phyloP scores from a whole-genome alignment of 2,329 filamentous ascomycete genomes.

The Beauveria sp. region DNA sequence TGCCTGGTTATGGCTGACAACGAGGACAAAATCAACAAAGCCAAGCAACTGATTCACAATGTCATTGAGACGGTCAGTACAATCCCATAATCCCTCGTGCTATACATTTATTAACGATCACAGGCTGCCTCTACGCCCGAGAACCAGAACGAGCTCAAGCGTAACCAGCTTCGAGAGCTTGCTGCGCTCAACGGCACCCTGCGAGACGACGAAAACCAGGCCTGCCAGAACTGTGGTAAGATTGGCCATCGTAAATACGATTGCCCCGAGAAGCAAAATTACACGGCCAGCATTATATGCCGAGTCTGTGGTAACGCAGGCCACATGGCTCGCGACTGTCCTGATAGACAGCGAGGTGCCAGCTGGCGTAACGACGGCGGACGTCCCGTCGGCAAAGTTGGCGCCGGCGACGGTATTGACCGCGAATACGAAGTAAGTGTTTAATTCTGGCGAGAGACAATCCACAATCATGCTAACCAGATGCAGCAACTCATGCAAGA shows the following conservation, averaged over 20 bases:
- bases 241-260: constrained; percentile 99
- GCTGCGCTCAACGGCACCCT: constrained; percentile 97
- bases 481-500: constrained; percentile 92
- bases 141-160: constrained; percentile 97
- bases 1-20: constrained; percentile 99
- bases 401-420: constrained; percentile 76
- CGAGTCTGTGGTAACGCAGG: constrained; percentile 96
- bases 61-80: constrained; percentile 89
- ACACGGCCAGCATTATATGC: constrained; percentile 98
- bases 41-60: constrained; percentile 96
- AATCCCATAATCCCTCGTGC: not conserved
- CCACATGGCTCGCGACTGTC: constrained; percentile 97
- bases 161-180: constrained; percentile 95
- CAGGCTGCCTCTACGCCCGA: constrained; percentile 97
- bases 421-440: constrained; percentile 83
- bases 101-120: constrained; percentile 17
- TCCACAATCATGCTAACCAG: constrained; percentile 28
- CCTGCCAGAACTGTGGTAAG: constrained; percentile 98
- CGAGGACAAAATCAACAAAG: constrained; percentile 98
- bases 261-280: constrained; percentile 95
- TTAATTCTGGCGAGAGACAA: not conserved
- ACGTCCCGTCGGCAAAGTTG: constrained; percentile 57
- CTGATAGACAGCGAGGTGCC: constrained; percentile 81
- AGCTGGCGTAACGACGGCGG: constrained; percentile 76
- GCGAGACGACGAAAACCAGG: constrained; percentile 97